A percentile compares a stretch with the other conserved stretches of the same genome.
phyloP scores from a whole-genome alignment of 345 rosid genomes.

The rapeseed (Brassica napus) region DNA sequence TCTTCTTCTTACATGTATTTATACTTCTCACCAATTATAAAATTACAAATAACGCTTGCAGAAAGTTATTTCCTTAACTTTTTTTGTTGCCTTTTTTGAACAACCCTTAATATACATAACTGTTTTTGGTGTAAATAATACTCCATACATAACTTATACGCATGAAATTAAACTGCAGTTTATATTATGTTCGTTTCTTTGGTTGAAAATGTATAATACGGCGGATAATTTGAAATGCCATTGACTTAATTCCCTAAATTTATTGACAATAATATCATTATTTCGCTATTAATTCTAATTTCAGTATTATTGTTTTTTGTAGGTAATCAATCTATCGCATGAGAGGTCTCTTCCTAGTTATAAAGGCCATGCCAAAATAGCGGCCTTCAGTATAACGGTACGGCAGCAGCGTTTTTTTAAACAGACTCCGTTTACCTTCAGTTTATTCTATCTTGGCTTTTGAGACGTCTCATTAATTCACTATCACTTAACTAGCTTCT shows the following conservation, averaged over 20 bases:
- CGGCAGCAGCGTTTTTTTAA: constrained; percentile 21
- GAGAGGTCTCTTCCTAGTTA: constrained; percentile 35
- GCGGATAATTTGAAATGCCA: no score
- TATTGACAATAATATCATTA: no score
- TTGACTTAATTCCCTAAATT: no score
- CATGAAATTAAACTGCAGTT: no score
- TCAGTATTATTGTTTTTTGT: background rate
- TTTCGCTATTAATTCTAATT: background rate
- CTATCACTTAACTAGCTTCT: constrained; percentile 14
- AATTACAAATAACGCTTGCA: background rate
- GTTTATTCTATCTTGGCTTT: background rate
- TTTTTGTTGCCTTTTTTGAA: no score
- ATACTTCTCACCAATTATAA: background rate
- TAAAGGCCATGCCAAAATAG: constrained; percentile 24
- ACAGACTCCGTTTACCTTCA: constrained; percentile 24
- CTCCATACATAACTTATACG: no score
- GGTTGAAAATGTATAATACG: no score
- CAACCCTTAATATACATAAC: no score
- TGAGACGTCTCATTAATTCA: constrained; percentile 8
- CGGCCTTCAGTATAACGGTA: constrained; percentile 35
- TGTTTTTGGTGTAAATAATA: no score
- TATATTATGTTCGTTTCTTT: no score
- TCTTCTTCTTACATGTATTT: background rate
- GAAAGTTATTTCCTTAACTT: no score
- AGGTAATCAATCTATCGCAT: constrained; percentile 29